Base-by-base conservation (phyloP, 257 asterid species). In the Nicotiana tabacum region DNA sequence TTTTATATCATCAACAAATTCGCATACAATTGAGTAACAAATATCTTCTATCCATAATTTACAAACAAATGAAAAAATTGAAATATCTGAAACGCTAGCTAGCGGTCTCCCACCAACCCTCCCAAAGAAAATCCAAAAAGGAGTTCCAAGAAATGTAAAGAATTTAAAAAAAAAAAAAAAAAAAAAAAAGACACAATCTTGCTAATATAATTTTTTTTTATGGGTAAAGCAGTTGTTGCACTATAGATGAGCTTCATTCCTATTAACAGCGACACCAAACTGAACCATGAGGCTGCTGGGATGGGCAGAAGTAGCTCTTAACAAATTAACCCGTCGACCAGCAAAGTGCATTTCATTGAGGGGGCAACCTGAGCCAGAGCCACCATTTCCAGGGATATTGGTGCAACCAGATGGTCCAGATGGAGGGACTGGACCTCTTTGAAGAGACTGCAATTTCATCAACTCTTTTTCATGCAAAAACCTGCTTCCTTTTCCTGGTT, bases 371-470 rank as follows among this genome's bases (percentile, higher is more conserved):
- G 79, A 72, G 27, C 5, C 43, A 57, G 86, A 3, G 33, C 95
- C 91, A 82, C 83, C 84, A 21, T 81, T 70, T 15, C 94, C 94
- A 5, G 95, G 97, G 86, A 91, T 90, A 89, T 91, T 1, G 83
- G 96, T 91, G 90, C 97, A 91, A 29, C 93, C 87, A 8, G 94
- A 88, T 12, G 94, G 83, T 16, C 90, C 93, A 13, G 96, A 91
- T 66, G 96, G 92, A 78, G 95, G 93, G 69, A 87, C 92, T 2
- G 86, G 87, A 15, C 92, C 96, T 82, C 61, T 93, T 13, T 88
- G 82, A 68, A 90, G 91, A 24, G 83, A 69, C 8, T 85, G 66
- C 24, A 86, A 32, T 11, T 67, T 6, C 9, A 76, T 24, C 13
- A 60, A 64, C 9, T 13, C 57, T 13, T 70, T 83, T 39, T 82